A percentile compares a stretch with the other conserved stretches of the same genome.
Evolutionary conservation across 164 flowering plant genomes (phyloP).

Genomic region (Piper longum): DNA sequence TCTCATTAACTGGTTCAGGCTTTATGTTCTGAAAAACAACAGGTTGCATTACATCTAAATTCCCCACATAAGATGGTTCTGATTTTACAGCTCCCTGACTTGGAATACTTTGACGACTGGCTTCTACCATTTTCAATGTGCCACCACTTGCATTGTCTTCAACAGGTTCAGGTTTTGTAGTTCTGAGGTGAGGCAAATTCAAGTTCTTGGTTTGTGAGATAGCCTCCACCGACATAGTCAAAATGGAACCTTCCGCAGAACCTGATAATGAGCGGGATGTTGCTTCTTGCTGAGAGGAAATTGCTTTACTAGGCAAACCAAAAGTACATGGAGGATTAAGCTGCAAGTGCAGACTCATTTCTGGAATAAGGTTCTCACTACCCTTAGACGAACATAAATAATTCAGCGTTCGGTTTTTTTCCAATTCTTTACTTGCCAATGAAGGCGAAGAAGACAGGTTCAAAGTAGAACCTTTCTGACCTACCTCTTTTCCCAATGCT

Average conservation of each 20-base stretch:
- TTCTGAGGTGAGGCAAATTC: constrained; percentile 5
- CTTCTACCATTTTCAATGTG: neutral
- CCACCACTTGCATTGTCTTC: constrained; percentile 16
- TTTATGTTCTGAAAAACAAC: constrained; percentile 16
- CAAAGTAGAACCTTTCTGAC: neutral
- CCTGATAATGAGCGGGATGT: constrained; percentile 7
- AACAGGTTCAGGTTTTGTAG: constrained; percentile 38
- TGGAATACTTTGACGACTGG: constrained; percentile 4
- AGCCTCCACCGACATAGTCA: constrained; percentile 3
- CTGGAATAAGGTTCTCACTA: constrained; percentile 5
- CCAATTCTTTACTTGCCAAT: neutral
- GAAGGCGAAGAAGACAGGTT: neutral
- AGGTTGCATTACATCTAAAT: constrained; percentile 3
- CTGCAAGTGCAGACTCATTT: constrained; percentile 21
- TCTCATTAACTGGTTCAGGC: constrained; percentile 22
- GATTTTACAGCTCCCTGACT: constrained; percentile 14
- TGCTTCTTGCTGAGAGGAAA: constrained; percentile 6
- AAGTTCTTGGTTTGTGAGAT: constrained; percentile 1
- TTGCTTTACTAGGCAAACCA: constrained; percentile 2
- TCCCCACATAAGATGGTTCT: constrained; percentile 10
- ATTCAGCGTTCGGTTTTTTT: neutral
- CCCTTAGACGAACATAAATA: neutral
- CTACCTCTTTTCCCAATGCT: neutral
- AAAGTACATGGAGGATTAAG: constrained; percentile 17
- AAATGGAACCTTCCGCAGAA: neutral